Evolutionary conservation across 2,329 filamentous ascomycete genomes (phyloP).

Genomic region (Colletotrichum chrysophilum): DNA sequence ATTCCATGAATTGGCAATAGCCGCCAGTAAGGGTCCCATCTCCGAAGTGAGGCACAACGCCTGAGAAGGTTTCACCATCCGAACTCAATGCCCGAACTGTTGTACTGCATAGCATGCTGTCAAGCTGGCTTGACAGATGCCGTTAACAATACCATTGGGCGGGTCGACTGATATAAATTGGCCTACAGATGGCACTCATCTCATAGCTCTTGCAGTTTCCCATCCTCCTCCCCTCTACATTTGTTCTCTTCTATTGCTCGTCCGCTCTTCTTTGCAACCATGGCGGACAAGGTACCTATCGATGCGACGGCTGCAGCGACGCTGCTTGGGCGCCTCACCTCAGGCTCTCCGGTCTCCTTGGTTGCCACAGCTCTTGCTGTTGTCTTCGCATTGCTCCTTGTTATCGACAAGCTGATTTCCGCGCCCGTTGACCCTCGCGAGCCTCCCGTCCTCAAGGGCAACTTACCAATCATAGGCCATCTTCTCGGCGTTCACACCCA

Average conservation of each 20-base stretch:
- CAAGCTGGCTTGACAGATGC: not conserved
- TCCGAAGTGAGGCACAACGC: not conserved
- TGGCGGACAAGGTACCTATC: not conserved
- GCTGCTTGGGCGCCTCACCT: not conserved
- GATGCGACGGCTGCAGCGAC: not conserved
- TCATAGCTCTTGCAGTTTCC: not conserved
- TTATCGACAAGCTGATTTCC: not conserved
- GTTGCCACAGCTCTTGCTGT: not conserved
- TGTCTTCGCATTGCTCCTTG: not conserved
- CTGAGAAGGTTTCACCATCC: not conserved
- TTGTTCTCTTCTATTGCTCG: not conserved
- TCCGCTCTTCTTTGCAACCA: not conserved
- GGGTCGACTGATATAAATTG: not conserved
- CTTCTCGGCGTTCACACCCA: slow-evolving; percentile 44
- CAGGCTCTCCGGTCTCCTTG: not conserved
- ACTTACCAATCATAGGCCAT: slow-evolving; percentile 51
- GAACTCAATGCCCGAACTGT: not conserved
- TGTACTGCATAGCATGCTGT: not conserved
- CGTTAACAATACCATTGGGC: not conserved
- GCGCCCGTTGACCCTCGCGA: slow-evolving; percentile 37
- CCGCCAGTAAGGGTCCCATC: not conserved
- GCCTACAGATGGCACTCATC: not conserved
- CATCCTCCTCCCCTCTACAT: not conserved
- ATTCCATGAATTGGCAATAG: not conserved
- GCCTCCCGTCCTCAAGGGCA: slow-evolving; percentile 44